Evolutionary conservation across 2,329 filamentous ascomycete species (phyloP), one percentile per base, ranked within the genome.

Genomic region (Fusarium sp.): DNA sequence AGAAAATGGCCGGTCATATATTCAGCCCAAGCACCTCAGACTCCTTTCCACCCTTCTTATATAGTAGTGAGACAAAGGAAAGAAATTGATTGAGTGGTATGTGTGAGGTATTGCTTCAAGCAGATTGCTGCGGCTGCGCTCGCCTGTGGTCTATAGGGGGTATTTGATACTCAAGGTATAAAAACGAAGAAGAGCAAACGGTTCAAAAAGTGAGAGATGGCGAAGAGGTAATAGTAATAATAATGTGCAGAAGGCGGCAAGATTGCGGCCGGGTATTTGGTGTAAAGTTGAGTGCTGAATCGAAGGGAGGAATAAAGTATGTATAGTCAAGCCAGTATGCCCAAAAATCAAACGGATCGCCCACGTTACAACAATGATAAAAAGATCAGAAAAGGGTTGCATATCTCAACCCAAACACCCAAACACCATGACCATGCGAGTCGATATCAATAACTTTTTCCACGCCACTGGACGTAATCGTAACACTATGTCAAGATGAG

Each of bases 61-160:
- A 71, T 76, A 75, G 35, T 72, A 75, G 36, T 72, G 56, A 71
- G 65, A 81, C 77, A 80, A 76, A 80, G 62, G 77, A 76, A 79
- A 78, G 64, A 74, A 73, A 67, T 70, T 77, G 72, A 70, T 78
- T 65, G 73, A 74, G 71, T 79, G 58, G 72, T 53, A 70, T 76
- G 71, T 66, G 62, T 75, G 68, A 65, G 61, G 65, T 70, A 64
- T 71, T 75, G 79, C 76, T 75, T 79, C 75, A 77, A 77, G 77
- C 75, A 76, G 61, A 70, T 75, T 65, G 71, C 66, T 65, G 69
- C 66, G 67, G 73, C 70, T 73, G 73, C 73, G 77, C 72, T 77
- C 74, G 77, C 77, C 75, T 77, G 79, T 77, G 77, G 77, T 81
- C 80, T 81, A 81, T 81, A 78, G 68, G 75, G 78, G 80, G 79